These are phyloP conservation scores for Umbelopsis isabellina DNA, from an alignment of 192 early-diverging fungal genomes.

Conservation along the genomic window DNA sequence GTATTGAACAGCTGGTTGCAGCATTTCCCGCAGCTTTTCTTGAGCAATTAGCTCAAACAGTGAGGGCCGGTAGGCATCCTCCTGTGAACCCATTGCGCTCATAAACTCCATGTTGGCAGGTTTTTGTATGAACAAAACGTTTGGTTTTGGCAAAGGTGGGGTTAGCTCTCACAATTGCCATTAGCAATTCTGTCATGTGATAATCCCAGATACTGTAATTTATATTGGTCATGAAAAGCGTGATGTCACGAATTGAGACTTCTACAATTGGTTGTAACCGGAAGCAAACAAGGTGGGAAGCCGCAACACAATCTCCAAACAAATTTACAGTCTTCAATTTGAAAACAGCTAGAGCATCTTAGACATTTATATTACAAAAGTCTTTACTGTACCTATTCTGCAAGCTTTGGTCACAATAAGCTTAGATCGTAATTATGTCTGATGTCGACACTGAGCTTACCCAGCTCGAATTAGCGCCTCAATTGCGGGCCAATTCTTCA, in stretches of 20 bases:
- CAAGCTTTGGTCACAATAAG: conserved; percentile 13
- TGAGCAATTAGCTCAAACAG: conserved; percentile 91
- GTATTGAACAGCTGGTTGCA: conserved; percentile 86
- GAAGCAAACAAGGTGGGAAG: too few relatives aligned
- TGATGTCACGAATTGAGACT: too few relatives aligned
- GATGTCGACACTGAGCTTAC: conserved; percentile 40
- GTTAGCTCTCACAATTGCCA: too few relatives aligned
- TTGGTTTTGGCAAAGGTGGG: too few relatives aligned
- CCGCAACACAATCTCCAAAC: background rate
- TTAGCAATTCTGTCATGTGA: too few relatives aligned
- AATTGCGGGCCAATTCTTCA: conserved; percentile 41
- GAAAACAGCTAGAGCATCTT: background rate
- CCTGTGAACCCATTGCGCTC: conserved; percentile 74
- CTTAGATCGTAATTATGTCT: conserved; percentile 18
- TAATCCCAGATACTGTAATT: too few relatives aligned
- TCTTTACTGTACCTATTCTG: background rate
- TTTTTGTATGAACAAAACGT: background rate
- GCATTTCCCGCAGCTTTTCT: conserved; percentile 78
- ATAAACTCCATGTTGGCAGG: conserved; percentile 77
- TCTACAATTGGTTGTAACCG: too few relatives aligned
- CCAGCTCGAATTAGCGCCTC: conserved; percentile 38
- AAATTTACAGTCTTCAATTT: background rate
- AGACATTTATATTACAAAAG: background rate
- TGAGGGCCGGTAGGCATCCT: conserved; percentile 79
- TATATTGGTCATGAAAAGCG: too few relatives aligned